Evolutionary conservation across 176 grass and related monocot species (phyloP).

Genomic region (Zoysia japonica): DNA sequence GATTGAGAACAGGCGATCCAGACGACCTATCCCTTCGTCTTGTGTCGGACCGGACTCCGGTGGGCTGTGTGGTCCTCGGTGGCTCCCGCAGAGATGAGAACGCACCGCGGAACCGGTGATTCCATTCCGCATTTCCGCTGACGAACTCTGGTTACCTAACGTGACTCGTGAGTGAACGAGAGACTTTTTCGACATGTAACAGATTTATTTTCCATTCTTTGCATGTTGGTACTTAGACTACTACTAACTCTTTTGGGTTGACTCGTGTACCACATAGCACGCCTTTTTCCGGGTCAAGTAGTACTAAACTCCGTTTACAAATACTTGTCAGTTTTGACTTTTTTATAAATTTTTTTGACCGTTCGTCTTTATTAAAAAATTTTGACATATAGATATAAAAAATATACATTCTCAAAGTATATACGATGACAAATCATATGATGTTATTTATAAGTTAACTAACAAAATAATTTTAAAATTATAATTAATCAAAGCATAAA

Average conservation of each 20-base stretch:
- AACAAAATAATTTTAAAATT: too few species aligned
- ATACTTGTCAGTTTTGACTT: too few species aligned
- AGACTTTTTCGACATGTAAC: background rate
- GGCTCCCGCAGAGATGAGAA: background rate
- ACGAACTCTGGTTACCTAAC: background rate
- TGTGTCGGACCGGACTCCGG: background rate
- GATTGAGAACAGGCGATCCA: background rate
- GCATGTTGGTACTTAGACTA: background rate
- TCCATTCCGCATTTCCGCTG: background rate
- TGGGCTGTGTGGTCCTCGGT: slow-evolving; percentile 12
- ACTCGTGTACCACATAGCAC: background rate
- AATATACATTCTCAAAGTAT: too few species aligned
- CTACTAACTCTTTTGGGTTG: background rate
- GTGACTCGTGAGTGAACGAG: background rate
- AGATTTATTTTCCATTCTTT: background rate
- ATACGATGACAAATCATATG: too few species aligned
- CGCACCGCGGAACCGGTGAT: background rate
- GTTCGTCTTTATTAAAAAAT: too few species aligned
- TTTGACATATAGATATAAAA: too few species aligned
- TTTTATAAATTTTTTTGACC: too few species aligned
- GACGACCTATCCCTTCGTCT: background rate
- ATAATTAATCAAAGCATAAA: too few species aligned
- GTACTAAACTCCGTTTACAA: too few species aligned
- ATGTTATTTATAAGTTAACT: too few species aligned
- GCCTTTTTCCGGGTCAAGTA: background rate